Base-by-base conservation (phyloP, 805 yeast genomes). In the Maudiozyma serrabonitensis region DNA sequence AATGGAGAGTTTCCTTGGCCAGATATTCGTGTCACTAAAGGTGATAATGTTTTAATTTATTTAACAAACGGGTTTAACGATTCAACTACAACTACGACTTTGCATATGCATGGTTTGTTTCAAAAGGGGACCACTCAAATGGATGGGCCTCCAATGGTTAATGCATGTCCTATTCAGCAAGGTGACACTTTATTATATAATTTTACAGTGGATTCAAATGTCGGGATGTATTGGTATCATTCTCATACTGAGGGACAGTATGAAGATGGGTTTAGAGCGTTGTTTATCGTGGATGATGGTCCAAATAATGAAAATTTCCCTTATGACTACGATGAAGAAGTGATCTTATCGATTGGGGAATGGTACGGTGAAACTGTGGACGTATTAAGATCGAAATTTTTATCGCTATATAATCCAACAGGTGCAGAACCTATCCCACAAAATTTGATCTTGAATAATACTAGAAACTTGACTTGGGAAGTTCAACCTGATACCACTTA, bases 371-470 rank as follows among this genome's bases (percentile, higher is more conserved):
- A 61, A 11, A 49, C 60, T 4, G 74, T 82, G 32, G 71, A 72
- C 25, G 78, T 68, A 38, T 71, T 84, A 56, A 69, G 65, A 19
- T 70, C 75, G 16, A 51, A 58, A 37, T 90, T 93, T 71, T 63
- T 89, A 73, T 78, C 71, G 56, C 65, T 82, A 54, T 81, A 75
- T 72, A 93, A 93, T 69, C 99, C 99, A 51, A 87, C 96, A 9
- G 99, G 99, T 62, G 96, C 98, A 42, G 99, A 93, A 71, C 99
- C 99, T 46, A 82, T 93, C 57, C 99, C 99, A 8, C 84, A 86
- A 56, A 71, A 73, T 64, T 68, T 85, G 57, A 75, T 93, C 59
- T 73, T 89, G 67, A 91, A 91, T 71, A 88, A 89, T 63, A 82
- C 95, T 12, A 77, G 74, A 61, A 84, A 85, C 68, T 72, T 77